A percentile compares a stretch with the other conserved stretches of the same genome.
Conservation (phyloP, 139 green algal genomes). For the Tetradesmus obliquus region DNA sequence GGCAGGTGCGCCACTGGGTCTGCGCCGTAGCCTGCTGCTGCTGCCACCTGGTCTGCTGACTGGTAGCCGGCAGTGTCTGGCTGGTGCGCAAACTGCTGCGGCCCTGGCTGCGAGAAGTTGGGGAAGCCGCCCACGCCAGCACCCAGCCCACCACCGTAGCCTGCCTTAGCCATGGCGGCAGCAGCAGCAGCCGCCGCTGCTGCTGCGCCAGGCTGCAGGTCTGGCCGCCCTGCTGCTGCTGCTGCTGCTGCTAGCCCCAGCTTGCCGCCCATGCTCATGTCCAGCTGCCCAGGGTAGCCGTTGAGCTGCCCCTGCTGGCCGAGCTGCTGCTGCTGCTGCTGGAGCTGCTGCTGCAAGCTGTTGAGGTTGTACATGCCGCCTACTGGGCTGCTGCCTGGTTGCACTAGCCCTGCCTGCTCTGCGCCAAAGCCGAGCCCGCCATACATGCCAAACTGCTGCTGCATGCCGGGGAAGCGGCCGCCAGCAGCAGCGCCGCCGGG, state of each 20-base stretch:
- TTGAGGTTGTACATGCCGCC: slow-evolving; percentile 38
- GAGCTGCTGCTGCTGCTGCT: slow-evolving; percentile 31
- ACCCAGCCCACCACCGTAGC: background rate
- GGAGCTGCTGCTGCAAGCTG: slow-evolving; percentile 27
- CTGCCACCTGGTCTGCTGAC: slow-evolving; percentile 31
- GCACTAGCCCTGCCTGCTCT: slow-evolving; percentile 21
- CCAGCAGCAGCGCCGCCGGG: background rate
- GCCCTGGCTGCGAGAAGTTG: background rate
- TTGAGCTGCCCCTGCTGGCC: slow-evolving; percentile 22
- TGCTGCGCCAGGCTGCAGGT: slow-evolving; percentile 12
- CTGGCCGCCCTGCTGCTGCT: background rate
- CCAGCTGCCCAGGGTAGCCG: slow-evolving; percentile 34
- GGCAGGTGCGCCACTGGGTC: slow-evolving; percentile 25
- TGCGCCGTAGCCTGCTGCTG: slow-evolving; percentile 27
- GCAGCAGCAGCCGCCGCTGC: slow-evolving; percentile 40
- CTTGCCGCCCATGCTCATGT: slow-evolving; percentile 33
- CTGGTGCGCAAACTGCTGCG: slow-evolving; percentile 25
- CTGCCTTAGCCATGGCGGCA: slow-evolving; percentile 18
- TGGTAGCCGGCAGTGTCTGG: slow-evolving; percentile 4
- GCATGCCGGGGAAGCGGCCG: background rate
- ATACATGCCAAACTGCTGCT: slow-evolving; percentile 37
- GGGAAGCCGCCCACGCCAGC: slow-evolving; percentile 22
- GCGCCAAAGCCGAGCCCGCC: slow-evolving; percentile 36
- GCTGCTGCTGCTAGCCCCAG: slow-evolving; percentile 14
- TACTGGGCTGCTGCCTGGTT: slow-evolving; percentile 24